Evolutionary conservation across 345 rosid species (phyloP).

Genomic region (Passiflora organensis): DNA sequence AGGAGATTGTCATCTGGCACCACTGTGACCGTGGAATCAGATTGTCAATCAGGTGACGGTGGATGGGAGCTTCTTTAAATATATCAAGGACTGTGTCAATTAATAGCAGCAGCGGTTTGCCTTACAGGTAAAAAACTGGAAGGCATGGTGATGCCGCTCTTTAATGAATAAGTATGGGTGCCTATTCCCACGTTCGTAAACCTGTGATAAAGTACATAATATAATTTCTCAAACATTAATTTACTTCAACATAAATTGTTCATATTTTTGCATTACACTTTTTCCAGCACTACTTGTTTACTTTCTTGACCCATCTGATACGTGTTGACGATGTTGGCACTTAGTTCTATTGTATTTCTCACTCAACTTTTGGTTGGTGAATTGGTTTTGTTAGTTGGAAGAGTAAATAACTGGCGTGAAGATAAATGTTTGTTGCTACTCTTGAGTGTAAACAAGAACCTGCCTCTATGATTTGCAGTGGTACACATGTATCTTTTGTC

Average conservation of each 20-base stretch:
- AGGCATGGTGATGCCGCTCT: neutral
- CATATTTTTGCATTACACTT: too few relatives aligned
- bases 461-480: neutral
- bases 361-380: neutral
- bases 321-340: too few relatives aligned
- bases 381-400: neutral
- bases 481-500: neutral
- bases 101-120: neutral
- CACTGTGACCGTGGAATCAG: slow-evolving; percentile 11
- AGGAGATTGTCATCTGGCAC: slow-evolving; percentile 13
- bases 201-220: too few relatives aligned
- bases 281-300: too few relatives aligned
- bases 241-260: too few relatives aligned
- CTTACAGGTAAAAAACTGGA: slow-evolving; percentile 12
- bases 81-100: neutral
- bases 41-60: slow-evolving; percentile 24
- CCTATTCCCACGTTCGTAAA: too few relatives aligned
- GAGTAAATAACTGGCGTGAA: neutral
- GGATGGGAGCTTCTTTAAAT: slow-evolving; percentile 72
- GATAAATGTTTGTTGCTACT: neutral
- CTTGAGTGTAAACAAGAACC: too few relatives aligned
- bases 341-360: neutral
- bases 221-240: too few relatives aligned
- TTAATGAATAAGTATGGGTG: too few relatives aligned
- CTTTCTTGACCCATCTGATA: too few relatives aligned